Percentiles rank a stretch among this genome's conserved stretches.
These are phyloP conservation scores for Amaranthus tricolor DNA, from an alignment of 179 eudicot species.

Conservation along the genomic window DNA sequence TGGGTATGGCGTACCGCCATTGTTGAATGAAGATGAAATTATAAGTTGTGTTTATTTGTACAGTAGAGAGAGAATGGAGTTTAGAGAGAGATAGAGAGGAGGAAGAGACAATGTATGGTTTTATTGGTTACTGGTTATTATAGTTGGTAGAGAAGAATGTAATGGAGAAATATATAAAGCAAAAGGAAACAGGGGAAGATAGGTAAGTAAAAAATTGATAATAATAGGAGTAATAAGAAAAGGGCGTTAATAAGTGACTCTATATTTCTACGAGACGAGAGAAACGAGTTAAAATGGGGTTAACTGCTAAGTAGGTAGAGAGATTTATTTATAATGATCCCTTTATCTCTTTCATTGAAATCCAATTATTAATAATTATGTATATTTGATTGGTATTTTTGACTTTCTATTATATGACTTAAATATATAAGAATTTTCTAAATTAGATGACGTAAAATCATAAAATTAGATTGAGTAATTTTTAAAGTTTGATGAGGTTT, in stretches of 20 bases:
- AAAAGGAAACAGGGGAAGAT: neutral
- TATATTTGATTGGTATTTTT: no score
- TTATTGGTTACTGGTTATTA: neutral
- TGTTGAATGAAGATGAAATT: neutral
- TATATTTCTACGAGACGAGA: no score
- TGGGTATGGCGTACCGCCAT: conserved; percentile 27
- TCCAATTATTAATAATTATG: no score
- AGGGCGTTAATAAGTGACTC: conserved; percentile 17
- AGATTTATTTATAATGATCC: no score
- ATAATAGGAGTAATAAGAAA: conserved; percentile 1
- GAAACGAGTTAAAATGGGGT: neutral
- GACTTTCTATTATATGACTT: no score
- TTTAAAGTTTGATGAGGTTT: no score
- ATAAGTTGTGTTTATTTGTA: neutral
- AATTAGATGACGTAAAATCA: no score
- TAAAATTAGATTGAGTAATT: no score
- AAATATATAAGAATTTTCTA: no score
- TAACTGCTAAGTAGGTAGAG: no score
- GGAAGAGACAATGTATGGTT: neutral
- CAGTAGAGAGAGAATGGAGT: neutral
- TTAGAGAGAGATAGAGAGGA: neutral
- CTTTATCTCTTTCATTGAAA: no score
- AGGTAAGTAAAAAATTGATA: conserved; percentile 12
- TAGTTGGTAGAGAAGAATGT: conserved; percentile 2
- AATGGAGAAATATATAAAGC: conserved; percentile 25